Percentiles rank a stretch among this genome's conserved stretches.
Conservation (phyloP, 148 eudicot genomes). For the Rhododendron vialii region DNA sequence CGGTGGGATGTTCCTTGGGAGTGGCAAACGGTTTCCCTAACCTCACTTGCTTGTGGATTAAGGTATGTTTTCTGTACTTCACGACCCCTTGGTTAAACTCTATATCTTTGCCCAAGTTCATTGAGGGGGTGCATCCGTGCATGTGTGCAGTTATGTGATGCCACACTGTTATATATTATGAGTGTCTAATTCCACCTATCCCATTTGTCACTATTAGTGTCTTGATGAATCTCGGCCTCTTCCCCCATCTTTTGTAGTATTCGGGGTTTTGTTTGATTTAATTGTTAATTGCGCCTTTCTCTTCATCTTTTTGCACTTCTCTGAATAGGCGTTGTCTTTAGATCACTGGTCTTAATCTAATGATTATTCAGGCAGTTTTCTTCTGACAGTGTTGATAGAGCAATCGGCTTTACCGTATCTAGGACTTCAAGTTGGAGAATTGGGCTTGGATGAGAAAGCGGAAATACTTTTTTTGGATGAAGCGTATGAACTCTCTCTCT, state of each 20-base stretch:
- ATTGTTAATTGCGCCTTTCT: neutral
- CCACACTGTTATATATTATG: neutral
- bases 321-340: neutral
- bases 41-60: slow-evolving; percentile 93
- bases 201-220: neutral
- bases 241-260: too few species aligned
- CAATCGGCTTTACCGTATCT: slow-evolving; percentile 62
- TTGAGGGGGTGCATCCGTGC: neutral
- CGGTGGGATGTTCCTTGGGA: slow-evolving; percentile 99
- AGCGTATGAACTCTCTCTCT: slow-evolving; percentile 33
- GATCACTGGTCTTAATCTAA: slow-evolving; percentile 28
- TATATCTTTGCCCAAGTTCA: neutral
- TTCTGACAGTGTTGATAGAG: slow-evolving; percentile 87
- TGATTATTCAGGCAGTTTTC: slow-evolving; percentile 82
- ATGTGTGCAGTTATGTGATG: slow-evolving; percentile 1
- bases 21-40: slow-evolving; percentile 87
- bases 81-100: neutral
- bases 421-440: slow-evolving; percentile 54
- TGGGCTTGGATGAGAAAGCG: slow-evolving; percentile 85
- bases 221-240: neutral
- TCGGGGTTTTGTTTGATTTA: neutral
- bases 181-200: neutral
- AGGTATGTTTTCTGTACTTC: slow-evolving; percentile 40
- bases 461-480: slow-evolving; percentile 78
- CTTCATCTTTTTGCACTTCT: neutral